phyloP scores from a whole-genome alignment of 495 filamentous ascomycete species.

The Neurospora sp. region DNA sequence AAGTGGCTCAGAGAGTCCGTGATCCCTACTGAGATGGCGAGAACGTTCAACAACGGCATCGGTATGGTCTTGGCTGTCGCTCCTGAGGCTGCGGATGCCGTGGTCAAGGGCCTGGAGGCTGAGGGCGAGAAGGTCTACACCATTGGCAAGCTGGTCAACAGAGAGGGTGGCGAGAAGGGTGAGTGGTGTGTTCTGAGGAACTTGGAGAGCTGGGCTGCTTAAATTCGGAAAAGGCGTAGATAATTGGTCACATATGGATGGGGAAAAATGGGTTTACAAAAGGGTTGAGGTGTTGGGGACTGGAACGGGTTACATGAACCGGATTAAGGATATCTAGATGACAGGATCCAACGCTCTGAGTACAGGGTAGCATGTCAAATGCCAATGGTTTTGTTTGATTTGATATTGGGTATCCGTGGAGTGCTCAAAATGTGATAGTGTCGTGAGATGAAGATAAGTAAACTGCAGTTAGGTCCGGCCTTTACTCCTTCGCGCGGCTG shows the following conservation, averaged over 20 bases:
- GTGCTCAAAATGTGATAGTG: background rate
- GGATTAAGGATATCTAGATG: background rate
- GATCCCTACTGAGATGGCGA: slow-evolving; percentile 62
- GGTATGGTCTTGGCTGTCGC: slow-evolving; percentile 84
- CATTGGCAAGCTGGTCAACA: slow-evolving; percentile 58
- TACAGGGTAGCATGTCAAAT: background rate
- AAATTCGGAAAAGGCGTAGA: background rate
- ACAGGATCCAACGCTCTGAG: background rate
- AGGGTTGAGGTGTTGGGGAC: background rate
- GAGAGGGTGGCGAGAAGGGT: slow-evolving; percentile 44
- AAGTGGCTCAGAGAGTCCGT: slow-evolving; percentile 75
- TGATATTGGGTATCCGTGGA: background rate
- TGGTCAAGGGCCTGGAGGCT: slow-evolving; percentile 41
- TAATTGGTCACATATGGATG: background rate
- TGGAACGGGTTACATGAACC: background rate
- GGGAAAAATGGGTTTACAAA: background rate
- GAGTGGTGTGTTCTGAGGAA: slow-evolving; percentile 51
- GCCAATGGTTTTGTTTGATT: background rate
- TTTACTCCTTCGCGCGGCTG: too few relatives aligned
- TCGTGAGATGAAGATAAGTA: background rate
- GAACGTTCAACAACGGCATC: slow-evolving; percentile 89
- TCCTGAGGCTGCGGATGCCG: slow-evolving; percentile 41
- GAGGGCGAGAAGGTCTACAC: slow-evolving; percentile 67
- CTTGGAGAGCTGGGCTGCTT: slow-evolving; percentile 55
- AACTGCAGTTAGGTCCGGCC: too few relatives aligned